Evolutionary conservation across 768 basidiomycete genomes (phyloP), one percentile per base, ranked within the genome.

Genomic region (Clavulina sp.): DNA sequence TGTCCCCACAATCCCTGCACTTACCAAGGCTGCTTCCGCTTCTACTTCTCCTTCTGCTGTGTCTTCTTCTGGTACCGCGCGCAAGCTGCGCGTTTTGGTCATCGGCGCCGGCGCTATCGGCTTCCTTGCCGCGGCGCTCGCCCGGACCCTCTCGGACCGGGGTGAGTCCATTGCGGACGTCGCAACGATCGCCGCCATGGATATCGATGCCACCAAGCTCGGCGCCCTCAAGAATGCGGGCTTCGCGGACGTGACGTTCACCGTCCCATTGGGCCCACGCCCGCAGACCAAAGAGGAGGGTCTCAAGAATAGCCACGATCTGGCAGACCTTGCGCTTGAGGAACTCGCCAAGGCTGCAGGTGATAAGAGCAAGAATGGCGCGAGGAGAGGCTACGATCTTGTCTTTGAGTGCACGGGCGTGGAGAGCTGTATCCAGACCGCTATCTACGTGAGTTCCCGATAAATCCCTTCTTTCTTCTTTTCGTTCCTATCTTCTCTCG

Each of bases 331-430:
- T 5, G 73, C 75, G 4, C 69, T 87, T 52, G 60, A 67, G 47
- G 64, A 70, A 50, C 84, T 86, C 60, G 57, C 55, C 26, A 54
- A 41, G 29, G 56, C 6, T 18, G 80, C 86, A 26, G 9, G 24
- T 16, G 24, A 28, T 16, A 24, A 9, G 13, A 26, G 9, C 1
- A 46, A 46, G 26, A n/a, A n/a, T n/a, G n/a, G n/a, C n/a, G n/a
- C n/a, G n/a, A n/a, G n/a, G n/a, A n/a, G n/a, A n/a, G 93, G 93
- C 29, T 93, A 88, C 66, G 89, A 95, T 64, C 71, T 85, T 61
- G 81, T 96, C 47, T 85, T 92, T 60, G 92, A 97, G 65, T 97
- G 92, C 66, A 91, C 89, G 9, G 92, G 92, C 56, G 88, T 87
- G 2, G 89, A 93, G 64, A 72, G 78, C 32, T 87, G 84, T 61